These are phyloP conservation scores for Stagonosporopsis rhizophila DNA, from an alignment of 2,329 filamentous ascomycete genomes.

Conservation along the genomic window DNA sequence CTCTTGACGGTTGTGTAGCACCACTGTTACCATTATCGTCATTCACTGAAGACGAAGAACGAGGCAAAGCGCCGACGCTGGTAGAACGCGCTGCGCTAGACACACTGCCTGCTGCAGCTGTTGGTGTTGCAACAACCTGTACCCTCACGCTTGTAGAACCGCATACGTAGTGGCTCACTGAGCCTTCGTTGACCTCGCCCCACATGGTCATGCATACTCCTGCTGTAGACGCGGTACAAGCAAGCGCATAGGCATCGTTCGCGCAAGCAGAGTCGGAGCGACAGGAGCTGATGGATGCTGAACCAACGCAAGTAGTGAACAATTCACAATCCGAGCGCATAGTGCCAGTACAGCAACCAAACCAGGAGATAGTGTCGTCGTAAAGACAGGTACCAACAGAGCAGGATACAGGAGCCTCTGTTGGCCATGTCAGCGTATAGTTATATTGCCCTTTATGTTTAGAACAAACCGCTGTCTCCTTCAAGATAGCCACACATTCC, in stretches of 20 bases:
- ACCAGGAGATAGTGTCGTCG: constrained; percentile 22
- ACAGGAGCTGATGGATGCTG: constrained; percentile 18
- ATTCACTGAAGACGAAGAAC: not conserved
- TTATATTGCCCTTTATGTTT: too few species aligned
- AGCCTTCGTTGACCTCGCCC: constrained; percentile 4
- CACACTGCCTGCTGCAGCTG: not conserved
- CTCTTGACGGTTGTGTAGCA: not conserved
- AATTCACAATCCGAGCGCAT: constrained; percentile 12
- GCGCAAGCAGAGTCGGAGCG: constrained; percentile 17
- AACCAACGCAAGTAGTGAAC: constrained; percentile 23
- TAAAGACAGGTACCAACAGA: constrained; percentile 21
- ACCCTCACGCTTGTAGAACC: constrained; percentile 15
- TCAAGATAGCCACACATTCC: constrained; percentile 25
- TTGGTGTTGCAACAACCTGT: constrained; percentile 11
- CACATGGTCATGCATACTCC: constrained; percentile 22
- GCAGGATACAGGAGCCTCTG: constrained; percentile 24
- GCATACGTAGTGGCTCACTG: constrained; percentile 24
- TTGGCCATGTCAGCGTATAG: not conserved
- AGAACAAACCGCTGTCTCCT: constrained; percentile 19
- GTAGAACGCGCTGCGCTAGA: not conserved
- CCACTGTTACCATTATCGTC: not conserved
- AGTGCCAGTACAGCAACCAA: constrained; percentile 29
- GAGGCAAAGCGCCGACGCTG: not conserved
- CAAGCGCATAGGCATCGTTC: constrained; percentile 17
- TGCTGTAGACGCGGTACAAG: constrained; percentile 17